These are phyloP conservation scores for Cyathus striatus DNA, from an alignment of 768 basidiomycete genomes.

Conservation along the genomic window DNA sequence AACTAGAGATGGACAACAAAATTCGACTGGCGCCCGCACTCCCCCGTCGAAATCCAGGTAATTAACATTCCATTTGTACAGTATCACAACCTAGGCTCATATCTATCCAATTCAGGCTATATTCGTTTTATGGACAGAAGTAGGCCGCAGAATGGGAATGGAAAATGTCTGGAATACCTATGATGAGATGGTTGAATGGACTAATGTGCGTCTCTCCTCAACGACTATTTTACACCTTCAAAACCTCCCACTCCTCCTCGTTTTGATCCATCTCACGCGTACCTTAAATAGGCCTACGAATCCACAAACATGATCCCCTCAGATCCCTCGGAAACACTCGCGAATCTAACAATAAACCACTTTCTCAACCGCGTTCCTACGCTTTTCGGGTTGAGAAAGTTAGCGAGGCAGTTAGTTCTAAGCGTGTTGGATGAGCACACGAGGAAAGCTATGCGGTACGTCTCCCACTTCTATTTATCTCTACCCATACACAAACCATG, in stretches of 20 bases:
- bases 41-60: background rate
- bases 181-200: background rate
- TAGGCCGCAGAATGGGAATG: background rate
- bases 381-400: background rate
- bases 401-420: background rate
- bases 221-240: background rate
- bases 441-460: background rate
- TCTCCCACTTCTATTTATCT: background rate
- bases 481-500: too few species aligned
- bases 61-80: background rate
- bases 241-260: too few species aligned
- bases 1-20: background rate
- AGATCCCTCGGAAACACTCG: background rate
- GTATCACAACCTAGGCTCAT: background rate
- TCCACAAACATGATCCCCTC: background rate
- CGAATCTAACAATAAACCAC: background rate
- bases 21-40: background rate
- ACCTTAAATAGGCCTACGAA: background rate
- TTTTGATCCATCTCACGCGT: too few species aligned
- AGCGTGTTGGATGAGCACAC: background rate
- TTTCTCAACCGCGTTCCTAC: background rate
- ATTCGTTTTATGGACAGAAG: background rate
- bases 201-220: background rate
- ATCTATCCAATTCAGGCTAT: slow-evolving; percentile 1
- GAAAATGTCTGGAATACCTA: background rate